Evolutionary conservation across 306 rosid genomes (phyloP).

Genomic region (Crataegus laevigata): DNA sequence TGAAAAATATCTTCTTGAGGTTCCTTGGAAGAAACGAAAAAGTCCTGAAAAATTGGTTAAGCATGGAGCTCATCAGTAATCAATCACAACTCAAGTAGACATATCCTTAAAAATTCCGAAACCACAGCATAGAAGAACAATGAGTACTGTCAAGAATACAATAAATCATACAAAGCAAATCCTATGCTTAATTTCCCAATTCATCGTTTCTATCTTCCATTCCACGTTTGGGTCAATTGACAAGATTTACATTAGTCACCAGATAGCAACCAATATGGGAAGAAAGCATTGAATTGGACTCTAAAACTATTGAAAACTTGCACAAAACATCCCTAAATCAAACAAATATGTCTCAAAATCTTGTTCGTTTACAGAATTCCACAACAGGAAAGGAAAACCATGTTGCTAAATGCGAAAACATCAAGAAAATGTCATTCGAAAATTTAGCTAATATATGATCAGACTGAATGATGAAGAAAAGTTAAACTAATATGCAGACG

Average conservation of each 20-base stretch:
- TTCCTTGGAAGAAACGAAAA: slow-evolving; percentile 2
- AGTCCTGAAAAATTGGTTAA: slow-evolving; percentile 10
- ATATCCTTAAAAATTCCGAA: background rate
- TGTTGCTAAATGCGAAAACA: background rate
- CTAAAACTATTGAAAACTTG: background rate
- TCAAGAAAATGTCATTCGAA: background rate
- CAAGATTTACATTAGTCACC: background rate
- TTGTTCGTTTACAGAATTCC: background rate
- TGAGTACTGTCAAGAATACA: background rate
- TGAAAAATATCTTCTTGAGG: background rate
- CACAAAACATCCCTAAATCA: background rate
- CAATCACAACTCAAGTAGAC: background rate
- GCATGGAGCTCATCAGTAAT: background rate
- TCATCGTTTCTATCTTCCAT: background rate
- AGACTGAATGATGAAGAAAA: too few species aligned
- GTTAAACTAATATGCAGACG: background rate
- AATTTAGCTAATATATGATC: background rate
- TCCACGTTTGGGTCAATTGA: background rate
- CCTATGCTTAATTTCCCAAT: background rate
- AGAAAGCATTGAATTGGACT: background rate
- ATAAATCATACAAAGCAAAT: background rate
- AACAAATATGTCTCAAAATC: background rate
- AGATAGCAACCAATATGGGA: background rate
- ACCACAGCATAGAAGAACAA: background rate
- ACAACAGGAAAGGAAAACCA: background rate